Conservation (phyloP, 2,329 filamentous ascomycete species). For the Scedosporium aurantiacum region DNA sequence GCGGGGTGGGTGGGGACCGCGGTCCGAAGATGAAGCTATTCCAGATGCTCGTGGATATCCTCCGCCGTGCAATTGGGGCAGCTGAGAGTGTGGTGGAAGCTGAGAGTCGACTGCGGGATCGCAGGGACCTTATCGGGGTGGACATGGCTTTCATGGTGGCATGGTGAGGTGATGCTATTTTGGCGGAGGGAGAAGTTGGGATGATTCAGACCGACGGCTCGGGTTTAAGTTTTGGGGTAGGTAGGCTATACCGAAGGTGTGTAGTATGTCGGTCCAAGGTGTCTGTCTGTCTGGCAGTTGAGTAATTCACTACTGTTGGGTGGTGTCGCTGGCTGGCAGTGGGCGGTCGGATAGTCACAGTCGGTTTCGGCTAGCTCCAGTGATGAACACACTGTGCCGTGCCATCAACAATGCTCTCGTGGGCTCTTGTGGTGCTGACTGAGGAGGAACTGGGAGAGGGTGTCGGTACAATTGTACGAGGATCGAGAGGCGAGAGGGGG, state of each 20-base stretch:
- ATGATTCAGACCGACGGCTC: slow-evolving; percentile 1
- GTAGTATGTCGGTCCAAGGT: not conserved
- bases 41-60: not conserved
- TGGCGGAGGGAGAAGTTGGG: not conserved
- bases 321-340: not conserved
- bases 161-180: slow-evolving; percentile 7
- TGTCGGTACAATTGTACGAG: not conserved
- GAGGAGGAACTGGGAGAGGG: not conserved
- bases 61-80: not conserved
- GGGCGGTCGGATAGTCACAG: not conserved
- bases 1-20: not conserved
- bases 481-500: not conserved
- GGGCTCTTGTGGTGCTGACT: not conserved
- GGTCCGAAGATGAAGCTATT: not conserved
- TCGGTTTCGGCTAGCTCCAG: not conserved
- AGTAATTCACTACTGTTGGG: not conserved
- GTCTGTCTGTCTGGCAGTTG: too few relatives aligned
- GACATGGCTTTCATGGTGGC: slow-evolving; percentile 13
- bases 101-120: not conserved
- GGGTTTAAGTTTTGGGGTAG: not conserved
- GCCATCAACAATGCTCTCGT: not conserved
- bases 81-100: not conserved
- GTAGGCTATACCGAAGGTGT: not conserved
- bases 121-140: slow-evolving; percentile 8
- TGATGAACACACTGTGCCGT: too few relatives aligned